Evolutionary conservation across 192 early-diverging fungal species (phyloP), one percentile per base, ranked within the genome.

Genomic region (Coemansia sp.): DNA sequence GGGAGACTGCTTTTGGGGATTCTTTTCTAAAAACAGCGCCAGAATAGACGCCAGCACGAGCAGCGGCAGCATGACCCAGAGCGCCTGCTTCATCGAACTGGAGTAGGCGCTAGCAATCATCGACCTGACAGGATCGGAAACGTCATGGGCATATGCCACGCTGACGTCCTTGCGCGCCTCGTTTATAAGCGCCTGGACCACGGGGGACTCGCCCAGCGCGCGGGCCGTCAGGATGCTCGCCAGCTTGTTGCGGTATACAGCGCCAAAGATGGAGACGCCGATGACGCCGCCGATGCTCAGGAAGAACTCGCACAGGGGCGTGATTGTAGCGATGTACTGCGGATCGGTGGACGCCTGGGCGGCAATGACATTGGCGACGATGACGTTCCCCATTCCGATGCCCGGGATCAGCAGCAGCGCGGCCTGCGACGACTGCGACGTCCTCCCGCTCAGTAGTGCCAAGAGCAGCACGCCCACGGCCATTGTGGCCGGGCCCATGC

Each of bases 311-410:
- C 78, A 77, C 35, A 85, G 59, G 9, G 86, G 78, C 4, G 89
- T 88, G 19, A 81, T 84, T 13, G 84, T 57, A 14, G 87, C 85
- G 23, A 91, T 77, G 5, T 85, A 71, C 26, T 58, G 66, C 13
- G 64, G 46, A 8, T 60, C 67, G 15, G 88, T 90, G 15, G 80
- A 58, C 1, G 84, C 80, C 62, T 94, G 91, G 18, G 82, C 78
- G 9, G 80, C 86, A 34, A 92, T 77, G 34, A 91, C 60, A 23
- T 84, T 77, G 5, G 83, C 81, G 45, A 93, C 89, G 45, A 93
- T 78, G 18, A 83, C 77, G 32, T 77, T 67, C 17, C 95, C 93
- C 42, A 86, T 64, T 8, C 95, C 95, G 5, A 81, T 23, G 6
- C 92, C 93, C 11, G 81, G 51, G 36, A 92, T 67, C 8, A 91